Evolutionary conservation across 2,329 filamentous ascomycete species (phyloP), one percentile per base, ranked within the genome.

Genomic region (Xylariaceae sp.): DNA sequence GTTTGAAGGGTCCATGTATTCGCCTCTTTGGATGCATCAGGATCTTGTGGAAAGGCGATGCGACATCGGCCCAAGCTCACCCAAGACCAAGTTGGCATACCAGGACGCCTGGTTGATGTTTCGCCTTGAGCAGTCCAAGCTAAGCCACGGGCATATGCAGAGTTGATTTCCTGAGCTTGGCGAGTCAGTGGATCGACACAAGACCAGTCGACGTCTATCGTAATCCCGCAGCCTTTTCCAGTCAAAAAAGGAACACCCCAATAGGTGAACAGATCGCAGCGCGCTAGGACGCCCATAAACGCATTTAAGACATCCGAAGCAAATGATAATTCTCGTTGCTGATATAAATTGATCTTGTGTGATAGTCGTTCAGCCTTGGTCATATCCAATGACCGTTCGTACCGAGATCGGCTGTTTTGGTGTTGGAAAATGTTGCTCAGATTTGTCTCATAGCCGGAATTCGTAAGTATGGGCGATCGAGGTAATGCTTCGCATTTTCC

Each of bases 331-430:
- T 45, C 47, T 1, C 13, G 58, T 4, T 49, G 33, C 40, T 60
- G 55, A 39, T 65, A 57, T 1, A 47, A 44, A 4, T 50, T 22
- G 9, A 65, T 18, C 5, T 61, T 45, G 6, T 51, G 22, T 6
- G 31, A 36, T 28, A 14, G 19, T 31, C 16, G 22, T 10, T 36
- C 12, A 5, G 31, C 12, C 6, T 22, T 16, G 17, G 6, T 41
- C 28, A 4, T 31, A 39, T 45, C 19, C 11, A n/a, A 31, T 11
- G 41, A 41, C 42, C 5, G 11, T 14, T 18, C 14, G 7, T 42
- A 22, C 31, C 16, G 40, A 12, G 7, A 12, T 12, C 13, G n/a
- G 12, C n/a, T 2, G 41, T 34, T 5, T n/a, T n/a, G n/a, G n/a
- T n/a, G 6, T 13, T 45, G 18, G 40, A 31, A 48, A 41, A 7